Conservation (phyloP, 257 asterid species). For the Solanum clarkiae region DNA sequence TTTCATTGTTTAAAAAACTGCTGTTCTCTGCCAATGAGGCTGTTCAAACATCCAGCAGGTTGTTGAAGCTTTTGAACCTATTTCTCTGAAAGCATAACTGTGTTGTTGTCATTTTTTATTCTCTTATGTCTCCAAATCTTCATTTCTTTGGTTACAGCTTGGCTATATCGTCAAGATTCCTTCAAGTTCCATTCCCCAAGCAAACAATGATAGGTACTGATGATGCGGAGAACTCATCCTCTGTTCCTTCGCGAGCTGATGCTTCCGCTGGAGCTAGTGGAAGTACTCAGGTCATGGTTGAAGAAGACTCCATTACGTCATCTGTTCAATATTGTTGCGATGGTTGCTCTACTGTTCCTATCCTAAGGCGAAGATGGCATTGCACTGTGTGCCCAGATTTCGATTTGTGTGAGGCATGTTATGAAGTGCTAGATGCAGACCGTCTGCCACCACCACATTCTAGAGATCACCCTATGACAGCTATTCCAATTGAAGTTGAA, state of each 20-base stretch:
- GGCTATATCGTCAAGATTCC: constrained; percentile 97
- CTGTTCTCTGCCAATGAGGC: constrained; percentile 82
- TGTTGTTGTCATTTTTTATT: neutral
- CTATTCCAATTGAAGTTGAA: constrained; percentile 94
- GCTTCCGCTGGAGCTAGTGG: constrained; percentile 44
- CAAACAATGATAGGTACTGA: constrained; percentile 90
- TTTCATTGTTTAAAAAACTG: constrained; percentile 64
- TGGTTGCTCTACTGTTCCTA: constrained; percentile 98
- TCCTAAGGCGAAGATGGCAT: constrained; percentile 93
- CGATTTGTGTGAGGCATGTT: constrained; percentile 95
- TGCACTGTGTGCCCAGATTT: constrained; percentile 97
- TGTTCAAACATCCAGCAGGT: constrained; percentile 99
- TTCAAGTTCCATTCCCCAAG: constrained; percentile 99
- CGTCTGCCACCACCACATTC: constrained; percentile 94
- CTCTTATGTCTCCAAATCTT: constrained; percentile 14
- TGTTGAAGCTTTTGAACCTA: neutral
- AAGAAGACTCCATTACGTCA: constrained; percentile 88
- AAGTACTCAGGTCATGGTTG: constrained; percentile 64
- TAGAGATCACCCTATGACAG: constrained; percentile 93
- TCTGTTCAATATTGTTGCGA: constrained; percentile 98
- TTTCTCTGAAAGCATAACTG: neutral
- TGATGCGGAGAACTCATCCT: constrained; percentile 50
- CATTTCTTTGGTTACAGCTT: constrained; percentile 44
- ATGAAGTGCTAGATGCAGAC: constrained; percentile 87
- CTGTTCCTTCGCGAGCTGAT: constrained; percentile 58